Conservation (phyloP, 108 stramenopile species). For the Chaetoceros tenuissimus region DNA sequence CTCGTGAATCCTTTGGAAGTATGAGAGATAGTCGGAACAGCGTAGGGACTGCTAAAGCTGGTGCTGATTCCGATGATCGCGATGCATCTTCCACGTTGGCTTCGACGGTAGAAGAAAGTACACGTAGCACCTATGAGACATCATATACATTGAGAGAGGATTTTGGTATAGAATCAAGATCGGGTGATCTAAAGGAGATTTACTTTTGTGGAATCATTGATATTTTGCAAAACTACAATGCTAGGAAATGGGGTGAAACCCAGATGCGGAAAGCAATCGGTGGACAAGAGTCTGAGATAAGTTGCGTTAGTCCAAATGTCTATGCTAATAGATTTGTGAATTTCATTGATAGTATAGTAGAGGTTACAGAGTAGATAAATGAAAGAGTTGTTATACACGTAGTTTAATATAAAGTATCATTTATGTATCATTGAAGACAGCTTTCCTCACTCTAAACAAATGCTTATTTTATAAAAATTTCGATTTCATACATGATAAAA, state of each 20-base stretch:
- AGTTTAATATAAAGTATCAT: too few relatives aligned
- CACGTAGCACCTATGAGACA: background rate
- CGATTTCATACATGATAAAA: too few relatives aligned
- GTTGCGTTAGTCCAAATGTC: conserved; percentile 42
- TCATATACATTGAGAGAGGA: conserved; percentile 5
- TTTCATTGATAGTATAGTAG: conserved; percentile 27
- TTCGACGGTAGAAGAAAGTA: background rate
- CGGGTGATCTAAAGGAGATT: conserved; percentile 1
- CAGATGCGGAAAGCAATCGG: conserved; percentile 33
- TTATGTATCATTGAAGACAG: too few relatives aligned
- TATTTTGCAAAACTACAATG: conserved; percentile 76
- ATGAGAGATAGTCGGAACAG: conserved; percentile 19
- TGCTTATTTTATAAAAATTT: too few relatives aligned
- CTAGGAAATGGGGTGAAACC: conserved; percentile 60
- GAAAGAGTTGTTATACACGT: too few relatives aligned
- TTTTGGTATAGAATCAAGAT: conserved; percentile 3
- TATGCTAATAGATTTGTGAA: conserved; percentile 47
- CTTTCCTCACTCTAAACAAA: too few relatives aligned
- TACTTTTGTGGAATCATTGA: conserved; percentile 62
- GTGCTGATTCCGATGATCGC: background rate
- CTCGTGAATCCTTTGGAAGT: background rate
- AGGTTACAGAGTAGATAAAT: too few relatives aligned
- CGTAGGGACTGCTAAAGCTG: background rate
- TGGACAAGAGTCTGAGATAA: conserved; percentile 23
- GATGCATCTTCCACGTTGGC: background rate